Evolutionary conservation across 1,284 basidiomycete species (phyloP).

Genomic region (Bothia castanella): DNA sequence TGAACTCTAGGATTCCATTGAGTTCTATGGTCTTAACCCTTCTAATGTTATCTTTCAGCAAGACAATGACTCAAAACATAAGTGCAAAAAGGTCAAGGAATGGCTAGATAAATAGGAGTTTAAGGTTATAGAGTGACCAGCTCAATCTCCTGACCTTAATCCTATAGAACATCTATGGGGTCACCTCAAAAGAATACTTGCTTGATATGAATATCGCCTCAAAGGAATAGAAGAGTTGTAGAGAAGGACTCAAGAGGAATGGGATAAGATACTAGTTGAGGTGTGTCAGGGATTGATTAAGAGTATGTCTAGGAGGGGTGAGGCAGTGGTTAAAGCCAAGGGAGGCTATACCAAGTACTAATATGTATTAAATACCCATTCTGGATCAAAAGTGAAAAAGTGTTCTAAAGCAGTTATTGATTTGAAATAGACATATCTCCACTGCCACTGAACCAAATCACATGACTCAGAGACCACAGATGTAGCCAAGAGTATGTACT

Average conservation of each 20-base stretch:
- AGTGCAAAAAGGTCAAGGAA: neutral
- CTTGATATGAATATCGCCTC: neutral
- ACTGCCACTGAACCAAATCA: no score
- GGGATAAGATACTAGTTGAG: neutral
- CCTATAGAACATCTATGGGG: neutral
- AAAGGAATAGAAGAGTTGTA: neutral
- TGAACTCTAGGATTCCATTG: neutral
- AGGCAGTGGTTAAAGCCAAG: neutral
- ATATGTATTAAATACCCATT: neutral
- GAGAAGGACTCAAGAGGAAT: neutral
- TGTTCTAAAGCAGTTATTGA: no score
- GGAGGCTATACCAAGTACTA: neutral
- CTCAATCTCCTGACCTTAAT: neutral
- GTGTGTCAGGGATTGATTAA: neutral
- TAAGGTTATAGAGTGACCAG: neutral
- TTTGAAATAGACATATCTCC: no score
- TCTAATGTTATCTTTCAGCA: neutral
- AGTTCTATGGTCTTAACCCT: neutral
- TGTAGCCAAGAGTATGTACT: no score
- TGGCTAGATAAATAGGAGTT: neutral
- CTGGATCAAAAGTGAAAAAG: no score
- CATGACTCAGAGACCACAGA: no score
- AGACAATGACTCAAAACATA: neutral
- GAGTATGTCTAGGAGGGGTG: neutral
- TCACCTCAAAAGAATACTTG: neutral